Evolutionary conservation across 2,329 filamentous ascomycete species (phyloP).

Genomic region (Aspergillus niger): DNA sequence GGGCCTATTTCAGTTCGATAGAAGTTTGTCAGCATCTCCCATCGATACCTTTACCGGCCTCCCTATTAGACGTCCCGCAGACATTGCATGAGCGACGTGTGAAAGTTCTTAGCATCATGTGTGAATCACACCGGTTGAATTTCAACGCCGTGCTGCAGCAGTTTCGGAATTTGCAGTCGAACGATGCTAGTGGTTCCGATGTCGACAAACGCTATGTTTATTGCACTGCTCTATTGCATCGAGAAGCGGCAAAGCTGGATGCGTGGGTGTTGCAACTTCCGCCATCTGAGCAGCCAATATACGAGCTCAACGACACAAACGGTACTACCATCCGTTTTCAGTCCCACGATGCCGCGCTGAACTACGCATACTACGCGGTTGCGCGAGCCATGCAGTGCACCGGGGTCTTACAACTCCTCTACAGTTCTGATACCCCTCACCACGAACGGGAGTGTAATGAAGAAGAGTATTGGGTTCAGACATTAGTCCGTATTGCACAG

Average conservation of each 20-base stretch:
- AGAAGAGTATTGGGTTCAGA: slow-evolving; percentile 15
- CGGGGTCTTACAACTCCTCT: slow-evolving; percentile 9
- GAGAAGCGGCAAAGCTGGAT: slow-evolving; percentile 15
- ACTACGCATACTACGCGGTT: slow-evolving; percentile 27
- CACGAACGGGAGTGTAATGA: not conserved
- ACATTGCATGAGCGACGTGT: slow-evolving; percentile 21
- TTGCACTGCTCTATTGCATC: not conserved
- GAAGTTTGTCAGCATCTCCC: slow-evolving; percentile 21
- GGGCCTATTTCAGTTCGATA: slow-evolving; percentile 27
- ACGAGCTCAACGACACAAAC: not conserved
- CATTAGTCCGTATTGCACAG: slow-evolving; percentile 19
- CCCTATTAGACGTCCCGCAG: not conserved
- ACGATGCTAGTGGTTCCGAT: not conserved
- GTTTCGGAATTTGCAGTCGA: slow-evolving; percentile 3
- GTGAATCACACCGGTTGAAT: slow-evolving; percentile 28
- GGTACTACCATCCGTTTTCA: slow-evolving; percentile 14
- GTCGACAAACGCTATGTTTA: not conserved
- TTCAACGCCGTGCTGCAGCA: slow-evolving; percentile 11
- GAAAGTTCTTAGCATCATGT: slow-evolving; percentile 24
- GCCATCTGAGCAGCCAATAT: slow-evolving; percentile 18
- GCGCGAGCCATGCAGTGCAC: slow-evolving; percentile 29
- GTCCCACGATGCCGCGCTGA: slow-evolving; percentile 27
- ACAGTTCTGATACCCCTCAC: not conserved
- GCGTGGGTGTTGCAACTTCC: slow-evolving; percentile 23
- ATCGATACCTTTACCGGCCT: slow-evolving; percentile 13